phyloP scores from a whole-genome alignment of 345 rosid genomes.

The Triadica sebifera region DNA sequence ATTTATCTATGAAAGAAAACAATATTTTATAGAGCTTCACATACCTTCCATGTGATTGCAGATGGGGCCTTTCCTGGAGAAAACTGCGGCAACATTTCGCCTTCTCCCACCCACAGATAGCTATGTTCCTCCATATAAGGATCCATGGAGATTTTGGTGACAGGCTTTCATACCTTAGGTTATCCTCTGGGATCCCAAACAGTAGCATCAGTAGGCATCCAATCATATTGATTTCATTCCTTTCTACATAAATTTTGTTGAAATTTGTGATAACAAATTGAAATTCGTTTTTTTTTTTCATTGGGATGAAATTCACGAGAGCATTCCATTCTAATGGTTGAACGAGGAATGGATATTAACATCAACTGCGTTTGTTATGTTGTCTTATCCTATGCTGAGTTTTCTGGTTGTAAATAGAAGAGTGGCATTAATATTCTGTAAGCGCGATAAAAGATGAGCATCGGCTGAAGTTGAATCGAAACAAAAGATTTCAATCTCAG shows the following conservation, averaged over 20 bases:
- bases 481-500: too few species aligned
- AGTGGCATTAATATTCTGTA: background rate
- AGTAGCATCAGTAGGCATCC: background rate
- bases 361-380: too few species aligned
- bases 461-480: too few species aligned
- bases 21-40: background rate
- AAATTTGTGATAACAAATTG: background rate
- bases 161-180: background rate
- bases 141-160: slow-evolving; percentile 99
- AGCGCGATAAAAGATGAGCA: background rate
- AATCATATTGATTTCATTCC: background rate
- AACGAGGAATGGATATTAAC: background rate
- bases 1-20: background rate
- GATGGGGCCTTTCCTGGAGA: slow-evolving; percentile 85
- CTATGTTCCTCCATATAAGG: slow-evolving; percentile 93
- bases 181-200: background rate
- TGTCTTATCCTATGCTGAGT: too few species aligned
- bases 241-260: background rate
- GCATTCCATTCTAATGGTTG: too few species aligned
- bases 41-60: slow-evolving; percentile 29
- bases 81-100: slow-evolving; percentile 65
- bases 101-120: slow-evolving; percentile 71
- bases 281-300: background rate
- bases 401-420: background rate
- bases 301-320: background rate